Percentiles rank a stretch among this genome's conserved stretches.
Evolutionary conservation across 1,284 basidiomycete species (phyloP).

Genomic region (Leccinum holopus): DNA sequence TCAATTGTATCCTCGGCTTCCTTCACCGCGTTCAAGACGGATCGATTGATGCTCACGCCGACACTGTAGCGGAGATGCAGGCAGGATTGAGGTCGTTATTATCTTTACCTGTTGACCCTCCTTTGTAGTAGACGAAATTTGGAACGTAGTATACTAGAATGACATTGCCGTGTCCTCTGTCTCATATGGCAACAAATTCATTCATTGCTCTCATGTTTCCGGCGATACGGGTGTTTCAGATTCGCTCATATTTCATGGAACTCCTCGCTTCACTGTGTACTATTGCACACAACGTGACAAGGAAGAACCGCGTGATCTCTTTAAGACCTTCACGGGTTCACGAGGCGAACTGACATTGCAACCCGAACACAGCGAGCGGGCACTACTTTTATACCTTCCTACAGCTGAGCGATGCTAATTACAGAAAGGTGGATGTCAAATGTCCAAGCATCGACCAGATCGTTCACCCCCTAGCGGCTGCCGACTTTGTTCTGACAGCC

Average conservation of each 20-base stretch:
- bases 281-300: conserved; percentile 77
- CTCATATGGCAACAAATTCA: conserved; percentile 1
- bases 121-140: no score
- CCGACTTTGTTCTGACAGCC: conserved; percentile 61
- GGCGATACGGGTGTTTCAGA: conserved; percentile 93
- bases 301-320: conserved; percentile 55
- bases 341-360: conserved; percentile 85
- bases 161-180: background rate
- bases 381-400: conserved; percentile 89
- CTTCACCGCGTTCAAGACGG: no score
- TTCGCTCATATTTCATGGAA: conserved; percentile 83
- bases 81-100: no score
- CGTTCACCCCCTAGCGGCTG: conserved; percentile 85
- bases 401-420: conserved; percentile 82
- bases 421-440: conserved; percentile 69
- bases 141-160: no score
- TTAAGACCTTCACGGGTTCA: conserved; percentile 66
- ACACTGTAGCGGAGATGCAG: no score
- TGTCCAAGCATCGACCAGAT: conserved; percentile 79
- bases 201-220: conserved; percentile 54
- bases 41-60: no score
- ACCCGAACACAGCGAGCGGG: conserved; percentile 76
- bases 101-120: no score
- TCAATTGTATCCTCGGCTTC: no score
- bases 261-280: conserved; percentile 84